These are phyloP conservation scores for Capniomyces stellatus DNA, from an alignment of 371 early-diverging fungal genomes.

Conservation along the genomic window DNA sequence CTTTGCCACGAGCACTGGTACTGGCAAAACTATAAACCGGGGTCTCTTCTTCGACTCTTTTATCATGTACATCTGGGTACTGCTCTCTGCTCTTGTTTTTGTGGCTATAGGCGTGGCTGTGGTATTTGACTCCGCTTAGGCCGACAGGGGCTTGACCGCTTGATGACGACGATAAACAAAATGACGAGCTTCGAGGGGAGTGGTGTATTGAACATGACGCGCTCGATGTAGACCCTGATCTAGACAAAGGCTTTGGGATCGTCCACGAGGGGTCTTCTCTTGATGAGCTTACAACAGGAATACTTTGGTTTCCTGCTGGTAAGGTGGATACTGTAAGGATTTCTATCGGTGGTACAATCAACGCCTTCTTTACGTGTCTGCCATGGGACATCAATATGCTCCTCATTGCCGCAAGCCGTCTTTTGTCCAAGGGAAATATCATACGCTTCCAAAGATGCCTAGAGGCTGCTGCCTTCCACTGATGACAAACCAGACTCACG, in stretches of 20 bases:
- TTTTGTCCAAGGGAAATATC: conserved; percentile 23
- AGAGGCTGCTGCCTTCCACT: conserved; percentile 20
- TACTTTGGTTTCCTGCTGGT: conserved; percentile 13
- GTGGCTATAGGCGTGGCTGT: too few relatives aligned
- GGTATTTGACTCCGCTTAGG: too few relatives aligned
- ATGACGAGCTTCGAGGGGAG: background rate
- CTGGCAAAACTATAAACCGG: too few relatives aligned
- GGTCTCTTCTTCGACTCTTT: too few relatives aligned
- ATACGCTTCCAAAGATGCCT: conserved; percentile 23
- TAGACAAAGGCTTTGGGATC: conserved; percentile 16
- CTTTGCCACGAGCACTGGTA: too few relatives aligned
- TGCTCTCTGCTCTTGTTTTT: too few relatives aligned
- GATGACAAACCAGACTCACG: conserved; percentile 15
- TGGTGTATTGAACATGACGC: background rate
- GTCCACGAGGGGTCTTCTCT: conserved; percentile 14
- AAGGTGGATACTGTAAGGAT: conserved; percentile 9
- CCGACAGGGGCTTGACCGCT: too few relatives aligned
- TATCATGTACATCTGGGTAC: too few relatives aligned
- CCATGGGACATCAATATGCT: conserved; percentile 13
- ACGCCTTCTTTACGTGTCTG: conserved; percentile 15
- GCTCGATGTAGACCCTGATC: conserved; percentile 16
- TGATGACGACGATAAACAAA: too few relatives aligned
- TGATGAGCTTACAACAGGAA: conserved; percentile 11
- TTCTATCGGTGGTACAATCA: conserved; percentile 19
- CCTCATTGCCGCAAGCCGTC: conserved; percentile 21